Percentiles rank a stretch among this genome's conserved stretches.
These are phyloP conservation scores for Cercophora sp. DNA, from an alignment of 495 filamentous ascomycete genomes.

Conservation along the genomic window DNA sequence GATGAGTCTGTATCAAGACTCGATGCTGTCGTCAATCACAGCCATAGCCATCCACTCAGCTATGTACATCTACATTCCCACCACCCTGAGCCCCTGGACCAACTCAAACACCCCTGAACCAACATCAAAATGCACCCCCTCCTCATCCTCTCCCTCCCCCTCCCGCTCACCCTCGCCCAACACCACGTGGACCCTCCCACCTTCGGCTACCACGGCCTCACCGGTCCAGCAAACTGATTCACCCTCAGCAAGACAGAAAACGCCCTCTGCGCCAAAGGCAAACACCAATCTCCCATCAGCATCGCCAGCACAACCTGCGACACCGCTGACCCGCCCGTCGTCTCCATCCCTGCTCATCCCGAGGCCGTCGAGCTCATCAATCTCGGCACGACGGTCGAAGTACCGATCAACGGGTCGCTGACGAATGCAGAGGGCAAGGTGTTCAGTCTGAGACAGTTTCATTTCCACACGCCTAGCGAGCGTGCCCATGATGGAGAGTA, in stretches of 20 bases:
- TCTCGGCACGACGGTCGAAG: conserved; percentile 5
- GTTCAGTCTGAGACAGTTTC: conserved; percentile 4
- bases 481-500: conserved; percentile 4
- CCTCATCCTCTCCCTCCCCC: background rate
- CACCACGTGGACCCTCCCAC: background rate
- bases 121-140: background rate
- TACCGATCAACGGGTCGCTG: background rate
- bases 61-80: too few species aligned
- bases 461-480: conserved; percentile 7
- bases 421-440: background rate
- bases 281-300: conserved; percentile 4
- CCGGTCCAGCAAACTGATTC: conserved; percentile 1
- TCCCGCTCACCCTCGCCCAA: background rate
- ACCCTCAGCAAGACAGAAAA: background rate
- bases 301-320: background rate
- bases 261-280: background rate
- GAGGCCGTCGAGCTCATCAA: conserved; percentile 1
- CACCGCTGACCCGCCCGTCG: background rate
- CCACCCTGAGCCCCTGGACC: background rate
- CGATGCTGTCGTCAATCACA: background rate
- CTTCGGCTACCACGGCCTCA: conserved; percentile 5
- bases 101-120: background rate
- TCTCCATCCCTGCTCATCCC: background rate
- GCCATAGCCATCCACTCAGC: background rate
- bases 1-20: background rate